Evolutionary conservation across 805 yeast species (phyloP).

Genomic region (Candida hispaniensis): DNA sequence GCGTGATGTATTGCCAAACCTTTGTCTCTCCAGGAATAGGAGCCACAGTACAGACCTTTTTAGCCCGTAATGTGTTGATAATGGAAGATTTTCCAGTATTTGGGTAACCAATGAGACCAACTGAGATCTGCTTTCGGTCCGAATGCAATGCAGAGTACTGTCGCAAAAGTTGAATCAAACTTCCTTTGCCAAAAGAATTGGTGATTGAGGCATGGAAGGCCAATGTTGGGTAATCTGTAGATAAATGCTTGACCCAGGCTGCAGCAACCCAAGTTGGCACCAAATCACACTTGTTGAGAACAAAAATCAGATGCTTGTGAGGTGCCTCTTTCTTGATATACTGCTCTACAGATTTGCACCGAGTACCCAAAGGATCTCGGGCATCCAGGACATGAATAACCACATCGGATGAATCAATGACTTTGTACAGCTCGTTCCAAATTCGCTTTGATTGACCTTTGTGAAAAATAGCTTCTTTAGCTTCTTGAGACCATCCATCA

Average conservation of each 20-base stretch:
- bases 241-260: slow-evolving; percentile 95
- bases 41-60: slow-evolving; percentile 94
- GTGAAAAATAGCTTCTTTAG: slow-evolving; percentile 89
- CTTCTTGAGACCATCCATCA: slow-evolving; percentile 81
- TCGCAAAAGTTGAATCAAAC: slow-evolving; percentile 82
- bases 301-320: slow-evolving; percentile 90
- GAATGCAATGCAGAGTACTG: slow-evolving; percentile 85
- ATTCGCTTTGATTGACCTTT: slow-evolving; percentile 98
- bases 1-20: slow-evolving; percentile 96
- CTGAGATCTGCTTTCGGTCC: slow-evolving; percentile 92
- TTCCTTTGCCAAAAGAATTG: slow-evolving; percentile 96
- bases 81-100: slow-evolving; percentile 97
- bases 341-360: slow-evolving; percentile 88
- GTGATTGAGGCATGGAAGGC: slow-evolving; percentile 98
- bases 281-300: slow-evolving; percentile 92
- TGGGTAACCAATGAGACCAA: slow-evolving; percentile 96
- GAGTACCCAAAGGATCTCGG: slow-evolving; percentile 92
- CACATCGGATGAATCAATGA: slow-evolving; percentile 94
- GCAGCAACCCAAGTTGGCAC: slow-evolving; percentile 99
- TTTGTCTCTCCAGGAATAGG: slow-evolving; percentile 99
- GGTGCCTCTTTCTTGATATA: slow-evolving; percentile 89
- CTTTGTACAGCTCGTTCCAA: slow-evolving; percentile 96
- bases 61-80: slow-evolving; percentile 83
- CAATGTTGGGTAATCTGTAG: slow-evolving; percentile 84
- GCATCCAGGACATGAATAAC: slow-evolving; percentile 95